Conservation (phyloP, 371 early-diverging fungal genomes). For the Catenaria anguillulae region DNA sequence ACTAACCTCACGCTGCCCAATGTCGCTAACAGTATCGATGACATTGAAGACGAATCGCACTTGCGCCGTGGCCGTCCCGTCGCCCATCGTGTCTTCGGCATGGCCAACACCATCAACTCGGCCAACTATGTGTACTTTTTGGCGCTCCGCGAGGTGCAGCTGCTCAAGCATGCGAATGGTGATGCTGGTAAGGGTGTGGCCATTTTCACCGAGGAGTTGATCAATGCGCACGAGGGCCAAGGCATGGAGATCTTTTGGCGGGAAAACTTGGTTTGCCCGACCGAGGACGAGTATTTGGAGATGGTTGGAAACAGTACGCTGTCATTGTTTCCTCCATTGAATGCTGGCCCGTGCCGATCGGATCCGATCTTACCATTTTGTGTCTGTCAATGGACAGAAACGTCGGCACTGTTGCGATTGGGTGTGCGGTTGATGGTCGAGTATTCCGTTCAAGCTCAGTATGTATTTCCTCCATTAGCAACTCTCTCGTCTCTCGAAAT, state of each 20-base stretch:
- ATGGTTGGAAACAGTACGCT: slow-evolving; percentile 78
- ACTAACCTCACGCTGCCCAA: too few relatives aligned
- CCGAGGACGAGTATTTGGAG: slow-evolving; percentile 73
- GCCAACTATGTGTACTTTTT: slow-evolving; percentile 91
- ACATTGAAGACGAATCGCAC: slow-evolving; percentile 83
- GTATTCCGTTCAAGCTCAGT: not conserved
- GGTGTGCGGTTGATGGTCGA: slow-evolving; percentile 79
- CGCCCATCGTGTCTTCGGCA: slow-evolving; percentile 87
- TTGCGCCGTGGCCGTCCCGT: slow-evolving; percentile 84
- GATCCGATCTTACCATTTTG: not conserved
- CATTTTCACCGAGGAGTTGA: slow-evolving; percentile 77
- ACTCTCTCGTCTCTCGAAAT: too few relatives aligned
- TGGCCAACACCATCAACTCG: slow-evolving; percentile 79
- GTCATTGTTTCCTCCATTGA: not conserved
- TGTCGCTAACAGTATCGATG: slow-evolving; percentile 73
- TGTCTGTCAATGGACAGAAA: slow-evolving; percentile 39
- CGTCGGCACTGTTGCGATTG: slow-evolving; percentile 84
- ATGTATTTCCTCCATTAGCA: not conserved
- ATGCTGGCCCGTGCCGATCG: not conserved
- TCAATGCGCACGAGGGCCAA: slow-evolving; percentile 86
- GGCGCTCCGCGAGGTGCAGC: slow-evolving; percentile 59
- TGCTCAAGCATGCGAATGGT: slow-evolving; percentile 38
- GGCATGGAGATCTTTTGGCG: slow-evolving; percentile 84
- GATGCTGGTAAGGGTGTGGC: slow-evolving; percentile 30
- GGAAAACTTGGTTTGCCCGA: slow-evolving; percentile 67